Percentiles rank a stretch among this genome's conserved stretches.
Conservation (phyloP, 108 stramenopile genomes). For the Cylindrotheca fusiformis region DNA sequence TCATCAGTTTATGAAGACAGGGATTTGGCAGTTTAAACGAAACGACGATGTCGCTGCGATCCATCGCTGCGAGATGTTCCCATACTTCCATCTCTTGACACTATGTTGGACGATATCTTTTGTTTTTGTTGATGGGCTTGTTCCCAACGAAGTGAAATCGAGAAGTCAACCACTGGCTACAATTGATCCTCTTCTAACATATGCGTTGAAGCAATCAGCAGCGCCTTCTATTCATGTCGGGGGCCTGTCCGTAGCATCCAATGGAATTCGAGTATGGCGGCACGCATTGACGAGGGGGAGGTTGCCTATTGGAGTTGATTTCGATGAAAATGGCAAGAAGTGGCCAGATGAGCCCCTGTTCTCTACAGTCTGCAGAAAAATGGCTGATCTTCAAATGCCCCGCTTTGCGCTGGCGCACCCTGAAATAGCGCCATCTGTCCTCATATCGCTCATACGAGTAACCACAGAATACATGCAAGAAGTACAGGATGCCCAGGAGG, state of each 20-base stretch:
- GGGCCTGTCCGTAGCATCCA: constrained; percentile 13
- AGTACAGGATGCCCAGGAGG: constrained; percentile 17
- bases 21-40: too few relatives aligned
- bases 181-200: neutral
- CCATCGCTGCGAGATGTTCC: too few relatives aligned
- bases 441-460: constrained; percentile 45
- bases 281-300: constrained; percentile 29
- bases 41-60: too few relatives aligned
- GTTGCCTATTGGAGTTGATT: constrained; percentile 28
- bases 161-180: neutral
- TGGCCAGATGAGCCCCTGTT: constrained; percentile 70
- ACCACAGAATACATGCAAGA: constrained; percentile 33
- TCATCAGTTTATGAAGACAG: too few relatives aligned
- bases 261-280: constrained; percentile 30
- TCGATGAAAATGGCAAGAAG: neutral
- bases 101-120: too few relatives aligned
- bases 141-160: too few relatives aligned
- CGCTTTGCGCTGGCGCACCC: constrained; percentile 65
- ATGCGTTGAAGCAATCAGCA: neutral
- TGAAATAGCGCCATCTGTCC: constrained; percentile 43
- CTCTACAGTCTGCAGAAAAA: constrained; percentile 21
- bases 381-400: constrained; percentile 46
- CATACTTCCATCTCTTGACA: too few relatives aligned
- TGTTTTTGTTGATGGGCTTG: too few relatives aligned
- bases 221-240: neutral